These are phyloP conservation scores for Aureobasidium uvarum DNA, from an alignment of 2,329 filamentous ascomycete species.

Conservation along the genomic window DNA sequence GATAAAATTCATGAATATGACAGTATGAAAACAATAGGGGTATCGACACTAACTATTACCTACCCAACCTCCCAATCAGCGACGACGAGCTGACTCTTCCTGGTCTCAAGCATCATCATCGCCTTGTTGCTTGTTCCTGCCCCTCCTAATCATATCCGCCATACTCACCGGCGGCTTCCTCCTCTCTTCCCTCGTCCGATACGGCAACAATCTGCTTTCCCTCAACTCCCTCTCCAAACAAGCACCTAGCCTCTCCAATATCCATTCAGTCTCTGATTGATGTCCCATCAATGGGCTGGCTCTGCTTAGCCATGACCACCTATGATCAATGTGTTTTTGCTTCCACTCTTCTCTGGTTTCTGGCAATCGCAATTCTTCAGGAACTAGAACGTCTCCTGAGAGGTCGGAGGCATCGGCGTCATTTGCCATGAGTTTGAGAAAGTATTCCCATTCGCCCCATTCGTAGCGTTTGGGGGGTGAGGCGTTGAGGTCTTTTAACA, in stretches of 20 bases:
- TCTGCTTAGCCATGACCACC: slow-evolving; percentile 72
- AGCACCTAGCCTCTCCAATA: slow-evolving; percentile 62
- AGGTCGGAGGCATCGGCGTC: slow-evolving; percentile 42
- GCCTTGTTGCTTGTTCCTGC: not conserved
- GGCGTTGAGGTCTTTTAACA: slow-evolving; percentile 45
- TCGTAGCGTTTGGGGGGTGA: slow-evolving; percentile 41
- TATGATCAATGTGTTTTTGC: slow-evolving; percentile 29
- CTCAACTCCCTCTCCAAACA: slow-evolving; percentile 55
- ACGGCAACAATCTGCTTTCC: slow-evolving; percentile 29
- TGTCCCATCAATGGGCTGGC: slow-evolving; percentile 67
- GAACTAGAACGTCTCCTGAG: slow-evolving; percentile 28
- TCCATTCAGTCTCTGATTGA: slow-evolving; percentile 69
- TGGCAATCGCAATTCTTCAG: slow-evolving; percentile 27
- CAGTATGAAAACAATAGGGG: not conserved
- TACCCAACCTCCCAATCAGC: not conserved
- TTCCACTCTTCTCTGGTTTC: slow-evolving; percentile 30
- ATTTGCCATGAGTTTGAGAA: slow-evolving; percentile 49
- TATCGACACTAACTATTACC: not conserved
- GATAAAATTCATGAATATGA: too few relatives aligned
- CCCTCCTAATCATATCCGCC: slow-evolving; percentile 30
- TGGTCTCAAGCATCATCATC: not conserved
- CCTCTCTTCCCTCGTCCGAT: slow-evolving; percentile 34
- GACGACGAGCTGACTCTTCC: not conserved
- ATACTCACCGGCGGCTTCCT: slow-evolving; percentile 36
- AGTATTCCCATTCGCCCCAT: slow-evolving; percentile 50